These are phyloP conservation scores for Castanopsis chinensis DNA, from an alignment of 306 rosid species.

Conservation along the genomic window DNA sequence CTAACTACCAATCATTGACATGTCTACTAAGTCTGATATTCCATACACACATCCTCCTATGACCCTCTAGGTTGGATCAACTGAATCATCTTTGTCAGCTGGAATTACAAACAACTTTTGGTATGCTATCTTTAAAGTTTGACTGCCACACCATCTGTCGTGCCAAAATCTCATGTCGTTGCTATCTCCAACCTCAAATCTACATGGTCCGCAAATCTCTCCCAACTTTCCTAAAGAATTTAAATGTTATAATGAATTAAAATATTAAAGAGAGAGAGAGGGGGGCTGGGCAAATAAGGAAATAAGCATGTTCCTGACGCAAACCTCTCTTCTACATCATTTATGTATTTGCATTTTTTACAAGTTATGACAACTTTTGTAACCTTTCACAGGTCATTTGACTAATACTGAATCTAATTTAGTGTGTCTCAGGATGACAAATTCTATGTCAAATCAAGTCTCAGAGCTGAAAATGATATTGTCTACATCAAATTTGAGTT, in stretches of 20 bases:
- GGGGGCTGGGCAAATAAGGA: neutral
- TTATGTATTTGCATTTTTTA: constrained; percentile 23
- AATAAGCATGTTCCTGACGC: neutral
- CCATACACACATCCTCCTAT: too few relatives aligned
- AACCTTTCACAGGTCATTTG: constrained; percentile 37
- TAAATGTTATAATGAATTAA: neutral
- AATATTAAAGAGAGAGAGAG: neutral
- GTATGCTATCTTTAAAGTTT: too few relatives aligned
- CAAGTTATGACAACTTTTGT: constrained; percentile 22
- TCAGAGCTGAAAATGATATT: constrained; percentile 70
- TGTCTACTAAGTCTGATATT: too few relatives aligned
- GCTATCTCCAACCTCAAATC: too few relatives aligned
- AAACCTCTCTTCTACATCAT: neutral
- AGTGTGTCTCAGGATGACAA: constrained; percentile 97
- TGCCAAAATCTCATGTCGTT: too few relatives aligned
- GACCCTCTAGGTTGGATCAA: too few relatives aligned
- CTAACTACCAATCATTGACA: too few relatives aligned
- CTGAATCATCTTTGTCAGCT: too few relatives aligned
- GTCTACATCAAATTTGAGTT: constrained; percentile 60
- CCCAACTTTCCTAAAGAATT: too few relatives aligned
- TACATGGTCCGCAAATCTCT: too few relatives aligned
- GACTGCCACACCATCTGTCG: too few relatives aligned
- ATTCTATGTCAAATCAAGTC: constrained; percentile 81
- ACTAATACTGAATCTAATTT: constrained; percentile 70
- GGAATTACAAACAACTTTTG: too few relatives aligned